Base-by-base conservation (phyloP, 495 filamentous ascomycete genomes). In the Trichodelitschia bisporula region DNA sequence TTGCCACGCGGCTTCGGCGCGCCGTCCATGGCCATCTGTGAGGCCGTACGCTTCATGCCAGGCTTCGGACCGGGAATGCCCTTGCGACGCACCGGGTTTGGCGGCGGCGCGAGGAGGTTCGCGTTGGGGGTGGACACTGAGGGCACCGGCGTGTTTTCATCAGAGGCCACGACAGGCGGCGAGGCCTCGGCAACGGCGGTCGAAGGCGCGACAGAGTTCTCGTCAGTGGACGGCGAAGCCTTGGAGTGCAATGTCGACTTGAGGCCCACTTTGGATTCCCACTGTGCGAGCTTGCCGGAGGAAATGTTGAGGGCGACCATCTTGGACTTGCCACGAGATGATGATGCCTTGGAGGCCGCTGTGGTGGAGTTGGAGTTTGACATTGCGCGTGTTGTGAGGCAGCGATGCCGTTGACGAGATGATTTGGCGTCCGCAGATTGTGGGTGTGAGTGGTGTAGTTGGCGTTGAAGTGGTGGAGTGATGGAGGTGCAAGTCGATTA, bases 1-100 rank as follows among this genome's bases (percentile, higher is more conserved):
- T 91, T 83, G 33, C 77, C 74, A 38, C 75, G 55, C 20, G 69
- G 59, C 53, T 77, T 79, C 16, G 69, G 55, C 10, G 56, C 41
- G 4, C 58, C 48, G 38, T 74, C 64, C 26, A 56, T 56, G 21
- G 56, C 62, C 40, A 69, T 62, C 13, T 58, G 56, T 32, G 49
- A 24, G 10, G 39, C 45, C 23, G 55, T 56, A 47, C 72, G 53
- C 48, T 75, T 75, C 31, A 46, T 50, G 15, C 64, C 64, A 12
- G 61, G 48, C 45, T 65, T 71, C 11, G 60, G 55, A 19, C 59
- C 62, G 30, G 60, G 51, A 18, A 40, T 61, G 47, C 38, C 69
- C 55, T 60, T 77, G 66, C 55, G 72, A 61, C 49, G 65, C 59
- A 24, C 52, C 43, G 20, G 58, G 56, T 26, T 65, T 56, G 31